A percentile compares a stretch with the other conserved stretches of the same genome.
phyloP scores from a whole-genome alignment of 208 protist species.

The Leishmania braziliensis region DNA sequence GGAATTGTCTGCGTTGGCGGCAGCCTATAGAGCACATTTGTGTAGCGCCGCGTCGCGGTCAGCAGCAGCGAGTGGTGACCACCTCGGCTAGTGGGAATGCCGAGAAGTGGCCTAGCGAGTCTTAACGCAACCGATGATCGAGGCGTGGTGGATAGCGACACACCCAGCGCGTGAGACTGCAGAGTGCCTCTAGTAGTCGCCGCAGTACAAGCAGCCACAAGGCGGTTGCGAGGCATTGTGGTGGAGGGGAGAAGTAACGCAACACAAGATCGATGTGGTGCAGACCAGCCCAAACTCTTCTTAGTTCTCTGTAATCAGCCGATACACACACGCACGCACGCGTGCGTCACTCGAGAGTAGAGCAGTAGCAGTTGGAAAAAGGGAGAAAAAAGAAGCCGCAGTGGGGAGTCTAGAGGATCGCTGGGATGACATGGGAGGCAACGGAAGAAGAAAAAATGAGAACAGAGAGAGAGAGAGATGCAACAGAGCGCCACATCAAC shows the following conservation, averaged over 20 bases:
- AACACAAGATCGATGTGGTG: background rate
- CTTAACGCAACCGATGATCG: background rate
- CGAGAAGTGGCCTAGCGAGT: background rate
- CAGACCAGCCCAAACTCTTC: background rate
- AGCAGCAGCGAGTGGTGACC: constrained; percentile 8
- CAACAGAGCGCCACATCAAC: background rate
- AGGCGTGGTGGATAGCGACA: background rate
- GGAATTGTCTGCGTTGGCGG: constrained; percentile 73
- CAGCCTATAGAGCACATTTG: constrained; percentile 76
- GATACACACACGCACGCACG: background rate
- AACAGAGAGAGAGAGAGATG: constrained; percentile 10
- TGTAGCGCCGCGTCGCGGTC: constrained; percentile 46
- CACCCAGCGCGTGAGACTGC: background rate
- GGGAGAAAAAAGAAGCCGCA: background rate
- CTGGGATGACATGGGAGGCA: background rate
- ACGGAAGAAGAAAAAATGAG: background rate
- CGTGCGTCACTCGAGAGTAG: background rate
- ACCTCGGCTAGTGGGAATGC: background rate
- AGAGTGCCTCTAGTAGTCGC: background rate
- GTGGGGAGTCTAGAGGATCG: background rate
- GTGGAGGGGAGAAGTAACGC: background rate
- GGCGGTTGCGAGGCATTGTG: background rate
- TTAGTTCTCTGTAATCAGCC: background rate
- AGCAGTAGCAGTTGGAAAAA: background rate
- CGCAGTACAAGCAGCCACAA: background rate